Base-by-base conservation (phyloP, 2,329 filamentous ascomycete species). In the Phaeoacremonium minimum region DNA sequence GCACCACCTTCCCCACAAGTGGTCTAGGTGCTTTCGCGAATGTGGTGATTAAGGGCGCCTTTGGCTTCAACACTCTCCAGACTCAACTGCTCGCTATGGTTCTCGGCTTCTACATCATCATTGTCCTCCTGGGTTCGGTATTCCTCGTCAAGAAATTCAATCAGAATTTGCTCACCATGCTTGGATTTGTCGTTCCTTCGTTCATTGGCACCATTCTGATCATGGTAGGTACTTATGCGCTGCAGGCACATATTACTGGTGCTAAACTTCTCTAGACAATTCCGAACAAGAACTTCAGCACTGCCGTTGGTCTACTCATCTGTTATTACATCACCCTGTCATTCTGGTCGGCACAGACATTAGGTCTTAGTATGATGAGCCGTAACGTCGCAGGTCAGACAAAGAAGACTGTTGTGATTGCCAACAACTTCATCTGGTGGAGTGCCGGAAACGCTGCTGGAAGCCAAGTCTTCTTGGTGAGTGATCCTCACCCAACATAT, bases 31-130 rank as follows among this genome's bases (percentile, higher is more conserved):
- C 78, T 1, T 89, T 87, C 52, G 77, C 81, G 37, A 83, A 83
- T 44, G 83, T 89, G 47, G 83, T 90, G 48, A 86, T 89, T 57
- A 75, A 70, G 37, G 67, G 69, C n/a, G n/a, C n/a, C 14, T 80
- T 89, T 40, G 62, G 80, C 0, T 90, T 88, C 50, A 70, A 63
- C 1, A 63, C 66, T 0, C 64, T 87, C 6, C 63, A 89, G 56
- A 87, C 84, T 0, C 84, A 88, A 58, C 64, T 90, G 2, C 63
- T 90, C 16, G 75, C 83, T 28, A 87, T 89, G 81, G 84, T 87
- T 0, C 65, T 87, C 1, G 85, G 85, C 5, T 77, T 75, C 28
- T 85, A 85, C 46, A 87, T 88, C 47, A 85, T 89, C 42, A 65
- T 82, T 32, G 75, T 87, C 4, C 66, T 89, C 2, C 61, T 88